Percentiles rank a stretch among this genome's conserved stretches.
These are phyloP conservation scores for Erysiphe pisi DNA, from an alignment of 2,329 filamentous ascomycete species.

Conservation along the genomic window DNA sequence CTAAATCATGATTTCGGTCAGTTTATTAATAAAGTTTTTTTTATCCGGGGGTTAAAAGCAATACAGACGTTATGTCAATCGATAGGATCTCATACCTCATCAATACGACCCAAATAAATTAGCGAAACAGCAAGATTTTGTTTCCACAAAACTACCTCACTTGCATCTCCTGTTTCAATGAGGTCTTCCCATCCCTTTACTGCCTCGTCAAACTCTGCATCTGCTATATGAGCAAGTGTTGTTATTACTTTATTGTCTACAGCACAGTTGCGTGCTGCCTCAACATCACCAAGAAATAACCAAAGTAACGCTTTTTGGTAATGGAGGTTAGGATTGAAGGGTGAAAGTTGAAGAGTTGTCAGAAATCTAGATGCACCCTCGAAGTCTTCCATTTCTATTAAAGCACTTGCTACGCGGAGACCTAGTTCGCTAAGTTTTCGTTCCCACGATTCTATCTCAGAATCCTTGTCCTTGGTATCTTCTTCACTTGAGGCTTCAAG, in stretches of 20 bases:
- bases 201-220: slow-evolving; percentile 59
- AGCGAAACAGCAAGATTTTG: slow-evolving; percentile 79
- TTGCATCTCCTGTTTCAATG: slow-evolving; percentile 35
- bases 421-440: slow-evolving; percentile 64
- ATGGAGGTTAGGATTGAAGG: slow-evolving; percentile 36
- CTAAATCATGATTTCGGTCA: slow-evolving; percentile 37
- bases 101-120: slow-evolving; percentile 67
- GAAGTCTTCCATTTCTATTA: slow-evolving; percentile 80
- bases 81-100: slow-evolving; percentile 45
- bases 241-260: slow-evolving; percentile 42
- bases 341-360: slow-evolving; percentile 42
- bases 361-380: slow-evolving; percentile 68
- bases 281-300: slow-evolving; percentile 67
- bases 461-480: slow-evolving; percentile 27
- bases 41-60: too few species aligned
- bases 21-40: neutral
- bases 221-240: slow-evolving; percentile 66
- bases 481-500: neutral
- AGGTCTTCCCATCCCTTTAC: slow-evolving; percentile 50
- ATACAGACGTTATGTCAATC: too few species aligned
- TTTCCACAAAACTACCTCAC: slow-evolving; percentile 55
- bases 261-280: slow-evolving; percentile 48
- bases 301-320: slow-evolving; percentile 56
- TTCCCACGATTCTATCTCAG: slow-evolving; percentile 56
- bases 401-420: slow-evolving; percentile 51